Evolutionary conservation across 768 basidiomycete genomes (phyloP), one percentile per base, ranked within the genome.

Genomic region (Panus rudis): DNA sequence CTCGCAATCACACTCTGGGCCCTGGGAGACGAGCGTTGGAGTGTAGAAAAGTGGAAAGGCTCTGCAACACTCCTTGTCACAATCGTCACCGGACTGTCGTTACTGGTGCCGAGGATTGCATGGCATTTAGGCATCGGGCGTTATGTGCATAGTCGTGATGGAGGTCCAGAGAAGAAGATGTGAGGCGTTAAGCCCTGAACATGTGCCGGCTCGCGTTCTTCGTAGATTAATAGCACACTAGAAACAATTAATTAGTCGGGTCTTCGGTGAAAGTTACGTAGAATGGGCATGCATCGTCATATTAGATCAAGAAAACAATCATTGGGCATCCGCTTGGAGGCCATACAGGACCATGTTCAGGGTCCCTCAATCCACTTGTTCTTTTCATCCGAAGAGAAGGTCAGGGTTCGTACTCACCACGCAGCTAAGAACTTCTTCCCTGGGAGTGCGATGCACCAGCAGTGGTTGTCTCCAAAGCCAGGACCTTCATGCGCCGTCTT

Each of bases 221-320:
- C 16, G 28, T 30, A 30, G 28, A 47, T 48, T 19, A 51, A 24
- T 32, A 21, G 22, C 34, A 22, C 43, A 25, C n/a, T n/a, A 17
- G 33, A 43, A 16, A 43, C n/a, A 39, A 34, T 7, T 37, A n/a
- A 25, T 30, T 37, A 30, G 32, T 30, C 24, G 13, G 13, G 33
- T 21, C 12, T 20, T 37, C 21, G n/a, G n/a, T 38, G 17, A 4
- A 34, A 16, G 20, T 25, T 33, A 28, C 22, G 31, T n/a, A 23
- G 13, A 31, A 42, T 38, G 11, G 14, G 32, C n/a, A 47, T n/a
- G n/a, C n/a, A 42, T 32, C 31, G 74, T 90, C 87, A 89, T 81
- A 89, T 90, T 90, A 90, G 87, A 90, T 90, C 87, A 90, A 90
- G 87, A 72, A 71, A 61, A 49, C 62, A 63, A 8, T 78, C 85